Base-by-base conservation (phyloP, 2,329 filamentous ascomycete species). In the Hypomyces rosellus region DNA sequence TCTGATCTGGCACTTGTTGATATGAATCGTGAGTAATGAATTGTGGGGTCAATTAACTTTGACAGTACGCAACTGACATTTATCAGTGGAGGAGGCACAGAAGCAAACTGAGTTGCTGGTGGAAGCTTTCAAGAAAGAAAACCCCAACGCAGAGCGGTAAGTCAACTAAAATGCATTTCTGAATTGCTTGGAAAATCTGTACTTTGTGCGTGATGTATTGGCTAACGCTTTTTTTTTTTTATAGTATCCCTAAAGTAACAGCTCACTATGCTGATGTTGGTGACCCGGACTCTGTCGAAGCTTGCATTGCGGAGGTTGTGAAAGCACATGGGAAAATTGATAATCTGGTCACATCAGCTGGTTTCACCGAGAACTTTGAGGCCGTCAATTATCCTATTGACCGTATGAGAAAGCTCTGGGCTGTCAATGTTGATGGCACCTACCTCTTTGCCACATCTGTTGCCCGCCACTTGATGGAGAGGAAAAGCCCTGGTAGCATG, bases 281-380 rank as follows among this genome's bases (percentile, higher is more conserved):
- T 22, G 82, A 87, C 60, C 85, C 85, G 18, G 80, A 84, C 45
- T 92, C 88, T 6, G 91, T 96, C 55, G 84, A 87, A 51, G 69
- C 74, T 33, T 86, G 86, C 59, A 77, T 96, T 58, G 73, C 76
- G 36, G 85, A 89, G 54, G 79, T 70, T 34, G 55, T 69, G 36
- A 55, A 61, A 44, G 58, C 62, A 25, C 91, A 96, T 66, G 85
- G 85, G 69, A 86, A 87, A 68, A 89, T 96, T 60, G 90, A 96
- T 71, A 85, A 89, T 69, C 80, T 97, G 22, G 91, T 97, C 61
- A 96, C 92, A 22, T 95, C 89, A n/a, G 92, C 92, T 45, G 92
- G 92, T 42, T 96, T 97, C 73, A 93, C 89, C 13, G 92, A 96
- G 74, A 96, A 96, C 74, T 95, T 90, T 64, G 86, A 95, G 62